Conservation (phyloP, 2,329 filamentous ascomycete genomes). For the Furcasterigmium sp. region DNA sequence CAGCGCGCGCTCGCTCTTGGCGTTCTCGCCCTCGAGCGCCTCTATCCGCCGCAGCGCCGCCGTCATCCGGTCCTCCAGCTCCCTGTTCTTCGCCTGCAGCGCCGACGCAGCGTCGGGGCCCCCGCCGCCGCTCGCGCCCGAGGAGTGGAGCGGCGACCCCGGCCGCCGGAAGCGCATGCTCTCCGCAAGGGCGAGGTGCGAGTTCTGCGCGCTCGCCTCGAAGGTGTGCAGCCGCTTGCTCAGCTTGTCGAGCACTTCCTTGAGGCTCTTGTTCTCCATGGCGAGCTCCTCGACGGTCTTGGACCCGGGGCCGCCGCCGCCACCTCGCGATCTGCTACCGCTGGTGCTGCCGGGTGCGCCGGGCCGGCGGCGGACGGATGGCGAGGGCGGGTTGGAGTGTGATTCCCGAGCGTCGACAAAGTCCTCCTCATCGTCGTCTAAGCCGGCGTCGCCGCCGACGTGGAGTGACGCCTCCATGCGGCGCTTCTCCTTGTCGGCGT, state of each 20-base stretch:
- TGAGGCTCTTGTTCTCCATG: conserved; percentile 81
- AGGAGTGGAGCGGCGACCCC: conserved; percentile 38
- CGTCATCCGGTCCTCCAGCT: conserved; percentile 63
- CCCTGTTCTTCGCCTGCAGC: conserved; percentile 46
- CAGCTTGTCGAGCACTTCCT: conserved; percentile 79
- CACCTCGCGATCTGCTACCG: conserved; percentile 28
- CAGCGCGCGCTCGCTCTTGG: conserved; percentile 49
- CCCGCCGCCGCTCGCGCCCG: conserved; percentile 20
- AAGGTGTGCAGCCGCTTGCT: conserved; percentile 87
- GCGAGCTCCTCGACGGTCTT: conserved; percentile 84
- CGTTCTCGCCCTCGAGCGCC: conserved; percentile 58
- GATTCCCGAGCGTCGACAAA: conserved; percentile 85
- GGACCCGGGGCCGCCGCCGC: conserved; percentile 14
- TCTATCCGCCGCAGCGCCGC: conserved; percentile 56
- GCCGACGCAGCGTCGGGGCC: conserved; percentile 17
- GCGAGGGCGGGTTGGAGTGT: conserved; percentile 36
- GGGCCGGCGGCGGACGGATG: conserved; percentile 17
- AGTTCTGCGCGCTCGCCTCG: conserved; percentile 86
- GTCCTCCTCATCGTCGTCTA: conserved; percentile 70
- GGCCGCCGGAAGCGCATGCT: conserved; percentile 63
- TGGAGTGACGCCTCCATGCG: conserved; percentile 49
- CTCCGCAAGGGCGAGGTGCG: conserved; percentile 79
- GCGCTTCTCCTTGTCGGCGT: conserved; percentile 61
- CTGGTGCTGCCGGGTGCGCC: conserved; percentile 31
- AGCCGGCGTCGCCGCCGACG: conserved; percentile 28